phyloP scores from a whole-genome alignment of 164 flowering plant species.

The Magnolia sinica region DNA sequence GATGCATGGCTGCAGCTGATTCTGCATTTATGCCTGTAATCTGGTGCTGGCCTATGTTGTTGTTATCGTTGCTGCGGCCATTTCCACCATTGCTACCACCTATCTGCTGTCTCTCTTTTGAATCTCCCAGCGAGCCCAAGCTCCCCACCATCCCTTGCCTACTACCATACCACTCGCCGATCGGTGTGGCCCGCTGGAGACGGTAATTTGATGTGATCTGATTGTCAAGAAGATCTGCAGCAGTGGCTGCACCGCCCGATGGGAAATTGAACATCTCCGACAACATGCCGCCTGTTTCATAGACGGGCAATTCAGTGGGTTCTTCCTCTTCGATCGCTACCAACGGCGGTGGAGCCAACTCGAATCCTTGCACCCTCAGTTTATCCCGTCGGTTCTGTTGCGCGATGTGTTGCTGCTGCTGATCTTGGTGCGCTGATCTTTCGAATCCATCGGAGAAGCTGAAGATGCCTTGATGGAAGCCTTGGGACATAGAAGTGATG shows the following conservation, averaged over 20 bases:
- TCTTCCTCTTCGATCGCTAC: conserved; percentile 43
- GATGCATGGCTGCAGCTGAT: conserved; percentile 92
- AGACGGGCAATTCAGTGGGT: conserved; percentile 38
- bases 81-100: background rate
- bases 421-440: conserved; percentile 43
- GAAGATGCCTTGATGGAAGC: conserved; percentile 53
- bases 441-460: conserved; percentile 71
- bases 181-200: conserved; percentile 18
- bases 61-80: conserved; percentile 21
- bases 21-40: conserved; percentile 62
- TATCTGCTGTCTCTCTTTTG: conserved; percentile 20
- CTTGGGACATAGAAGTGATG: conserved; percentile 69
- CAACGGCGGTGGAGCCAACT: conserved; percentile 42
- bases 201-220: conserved; percentile 33
- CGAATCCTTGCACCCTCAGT: conserved; percentile 48
- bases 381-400: conserved; percentile 78
- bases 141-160: conserved; percentile 32
- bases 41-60: conserved; percentile 34
- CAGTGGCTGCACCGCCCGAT: conserved; percentile 17
- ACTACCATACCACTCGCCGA: conserved; percentile 40
- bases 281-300: conserved; percentile 69
- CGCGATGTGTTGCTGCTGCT: conserved; percentile 30
- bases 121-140: conserved; percentile 33
- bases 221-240: conserved; percentile 40
- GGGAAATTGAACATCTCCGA: conserved; percentile 89